Conservation (phyloP, 164 flowering plant genomes). For the Sedum album region DNA sequence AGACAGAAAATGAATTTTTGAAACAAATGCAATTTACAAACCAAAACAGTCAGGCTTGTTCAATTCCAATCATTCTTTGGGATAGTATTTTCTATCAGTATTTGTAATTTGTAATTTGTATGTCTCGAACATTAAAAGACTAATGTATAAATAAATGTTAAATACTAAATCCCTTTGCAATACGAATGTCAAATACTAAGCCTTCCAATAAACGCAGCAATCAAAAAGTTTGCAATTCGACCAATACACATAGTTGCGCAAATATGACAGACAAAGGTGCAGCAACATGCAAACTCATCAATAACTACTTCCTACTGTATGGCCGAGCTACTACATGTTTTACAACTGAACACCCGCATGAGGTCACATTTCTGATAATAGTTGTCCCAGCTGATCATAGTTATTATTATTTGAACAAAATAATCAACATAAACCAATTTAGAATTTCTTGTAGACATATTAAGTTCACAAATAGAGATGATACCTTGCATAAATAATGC, state of each 20-base stretch:
- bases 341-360: background rate
- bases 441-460: conserved; percentile 1
- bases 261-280: background rate
- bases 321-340: background rate
- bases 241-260: background rate
- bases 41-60: too few relatives aligned
- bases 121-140: background rate
- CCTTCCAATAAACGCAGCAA: background rate
- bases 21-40: background rate
- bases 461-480: background rate
- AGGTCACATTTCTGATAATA: background rate
- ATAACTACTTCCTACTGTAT: background rate
- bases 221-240: background rate
- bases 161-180: too few relatives aligned
- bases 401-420: background rate
- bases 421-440: background rate
- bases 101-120: background rate
- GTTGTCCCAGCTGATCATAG: background rate
- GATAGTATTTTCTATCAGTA: background rate
- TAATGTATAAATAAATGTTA: background rate
- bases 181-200: background rate
- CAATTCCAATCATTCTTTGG: background rate
- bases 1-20: background rate
- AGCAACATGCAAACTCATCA: background rate
- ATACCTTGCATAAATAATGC: conserved; percentile 78